Base-by-base conservation (phyloP, 2,329 filamentous ascomycete species). In the Colletotrichum sansevieriae region DNA sequence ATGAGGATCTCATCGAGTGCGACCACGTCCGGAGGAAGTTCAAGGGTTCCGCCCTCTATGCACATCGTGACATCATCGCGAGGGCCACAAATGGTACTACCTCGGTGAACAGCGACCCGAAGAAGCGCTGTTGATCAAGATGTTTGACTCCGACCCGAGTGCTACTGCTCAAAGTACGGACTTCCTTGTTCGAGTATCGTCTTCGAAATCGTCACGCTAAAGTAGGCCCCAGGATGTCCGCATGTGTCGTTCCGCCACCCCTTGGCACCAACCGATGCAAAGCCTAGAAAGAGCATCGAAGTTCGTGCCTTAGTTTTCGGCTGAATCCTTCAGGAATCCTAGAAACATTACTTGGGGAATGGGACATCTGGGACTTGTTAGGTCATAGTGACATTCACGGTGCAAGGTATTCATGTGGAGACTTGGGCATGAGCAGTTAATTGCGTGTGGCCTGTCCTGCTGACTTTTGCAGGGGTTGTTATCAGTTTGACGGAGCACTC, bases 261-360 rank as follows among this genome's bases (percentile, higher is more conserved):
- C 2, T 25, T 25, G 6, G 18, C 46, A 11, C 46, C 46, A 2
- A 18, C 3, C 25, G 87, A 85, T 15, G 88, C 85, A 29, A 84
- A 84, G 57, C 84, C 84, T 58, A 73, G 88, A 72, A 84, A 90
- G 79, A 89, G 87, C 73, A 90, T 91, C 69, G 88, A 91, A 78
- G 87, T 90, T 1, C 79, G 88, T 71, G 88, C 86, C 65, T 78
- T 90, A 74, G 84, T 90, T 0, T 90, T 49, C 46, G 29, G 22
- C 22, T 12, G 13, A 18, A 49, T 44, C 12, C 6, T 15, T 18
- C 12, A 7, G 41, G n/a, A 37, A 12, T 12, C 11, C 35, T 37
- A 12, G 6, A 9, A 37, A 9, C 35, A 37, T 9, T 2, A 37
- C 3, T 3, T 9, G 35, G 35, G 35, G 6, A 37, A 37, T 37